Conservation (phyloP, 345 rosid genomes). For the Bruguiera parviflora region DNA sequence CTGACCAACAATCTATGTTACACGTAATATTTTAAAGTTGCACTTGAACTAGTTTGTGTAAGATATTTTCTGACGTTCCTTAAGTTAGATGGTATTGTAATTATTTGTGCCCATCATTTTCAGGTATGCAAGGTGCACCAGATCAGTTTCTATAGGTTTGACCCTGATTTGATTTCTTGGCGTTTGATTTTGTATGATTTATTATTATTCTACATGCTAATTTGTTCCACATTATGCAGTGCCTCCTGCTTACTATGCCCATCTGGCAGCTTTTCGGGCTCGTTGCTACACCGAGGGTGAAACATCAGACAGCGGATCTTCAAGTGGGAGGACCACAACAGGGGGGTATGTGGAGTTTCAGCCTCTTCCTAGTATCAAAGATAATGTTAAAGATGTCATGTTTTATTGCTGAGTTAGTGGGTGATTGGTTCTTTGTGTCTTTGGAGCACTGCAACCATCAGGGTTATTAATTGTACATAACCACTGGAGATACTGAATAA, state of each 20-base stretch:
- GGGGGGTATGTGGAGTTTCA: neutral
- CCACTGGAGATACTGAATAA: too few species aligned
- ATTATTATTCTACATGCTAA: neutral
- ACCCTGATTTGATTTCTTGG: too few species aligned
- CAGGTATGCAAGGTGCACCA: slow-evolving; percentile 76
- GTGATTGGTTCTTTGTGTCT: too few species aligned
- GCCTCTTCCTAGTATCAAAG: slow-evolving; percentile 44
- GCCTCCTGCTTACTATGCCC: slow-evolving; percentile 76
- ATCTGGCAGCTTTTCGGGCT: slow-evolving; percentile 59
- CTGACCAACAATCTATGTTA: slow-evolving; percentile 70
- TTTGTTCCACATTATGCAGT: slow-evolving; percentile 30
- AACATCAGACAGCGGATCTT: slow-evolving; percentile 22
- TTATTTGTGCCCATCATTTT: neutral
- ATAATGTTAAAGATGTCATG: slow-evolving; percentile 56
- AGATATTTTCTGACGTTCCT: neutral
- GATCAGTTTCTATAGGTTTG: slow-evolving; percentile 65
- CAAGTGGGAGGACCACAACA: slow-evolving; percentile 17
- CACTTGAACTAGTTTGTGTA: neutral
- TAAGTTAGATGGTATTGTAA: neutral
- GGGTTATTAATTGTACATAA: too few species aligned
- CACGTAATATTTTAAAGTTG: slow-evolving; percentile 41
- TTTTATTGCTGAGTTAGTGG: slow-evolving; percentile 43
- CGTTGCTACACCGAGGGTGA: slow-evolving; percentile 47
- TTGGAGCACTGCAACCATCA: too few species aligned
- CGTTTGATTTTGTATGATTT: neutral